phyloP scores from a whole-genome alignment of 2,329 filamentous ascomycete species.

The Colletotrichum tabaci region DNA sequence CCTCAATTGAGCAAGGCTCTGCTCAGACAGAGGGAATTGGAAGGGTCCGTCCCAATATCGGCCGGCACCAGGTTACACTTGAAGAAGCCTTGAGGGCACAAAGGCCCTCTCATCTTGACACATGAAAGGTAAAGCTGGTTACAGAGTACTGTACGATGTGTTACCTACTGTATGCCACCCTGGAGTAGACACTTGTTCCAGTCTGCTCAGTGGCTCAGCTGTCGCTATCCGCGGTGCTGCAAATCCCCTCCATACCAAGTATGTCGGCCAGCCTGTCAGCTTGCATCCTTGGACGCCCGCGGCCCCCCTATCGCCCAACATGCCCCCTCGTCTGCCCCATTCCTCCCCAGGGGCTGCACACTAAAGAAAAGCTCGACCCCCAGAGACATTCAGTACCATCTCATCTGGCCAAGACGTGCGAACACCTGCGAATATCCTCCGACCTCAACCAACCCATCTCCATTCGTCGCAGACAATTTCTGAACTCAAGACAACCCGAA shows the following conservation, averaged over 20 bases:
- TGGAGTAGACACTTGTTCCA: constrained; percentile 1
- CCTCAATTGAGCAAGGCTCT: not conserved
- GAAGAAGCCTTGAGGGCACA: no score
- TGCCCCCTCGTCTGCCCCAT: constrained; percentile 39
- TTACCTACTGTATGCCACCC: no score
- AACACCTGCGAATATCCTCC: constrained; percentile 33
- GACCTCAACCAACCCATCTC: constrained; percentile 4
- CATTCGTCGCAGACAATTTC: constrained; percentile 10
- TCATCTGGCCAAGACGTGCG: constrained; percentile 35
- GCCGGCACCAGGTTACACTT: no score
- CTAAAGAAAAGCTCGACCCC: constrained; percentile 44
- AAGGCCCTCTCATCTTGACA: no score
- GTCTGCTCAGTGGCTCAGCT: not conserved
- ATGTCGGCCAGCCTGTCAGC: constrained; percentile 33
- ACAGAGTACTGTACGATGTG: not conserved
- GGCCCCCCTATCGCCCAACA: constrained; percentile 39
- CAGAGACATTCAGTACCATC: constrained; percentile 29
- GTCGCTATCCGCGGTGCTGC: not conserved
- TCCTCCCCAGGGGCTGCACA: constrained; percentile 41
- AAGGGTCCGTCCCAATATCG: constrained; percentile 6
- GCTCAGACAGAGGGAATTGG: no score
- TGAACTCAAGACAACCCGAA: not conserved
- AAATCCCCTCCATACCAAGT: not conserved
- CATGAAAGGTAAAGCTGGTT: not conserved
- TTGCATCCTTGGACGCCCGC: constrained; percentile 28